Evolutionary conservation across 495 filamentous ascomycete genomes (phyloP), one percentile per base, ranked within the genome.

Genomic region (Sporormia fimetaria): DNA sequence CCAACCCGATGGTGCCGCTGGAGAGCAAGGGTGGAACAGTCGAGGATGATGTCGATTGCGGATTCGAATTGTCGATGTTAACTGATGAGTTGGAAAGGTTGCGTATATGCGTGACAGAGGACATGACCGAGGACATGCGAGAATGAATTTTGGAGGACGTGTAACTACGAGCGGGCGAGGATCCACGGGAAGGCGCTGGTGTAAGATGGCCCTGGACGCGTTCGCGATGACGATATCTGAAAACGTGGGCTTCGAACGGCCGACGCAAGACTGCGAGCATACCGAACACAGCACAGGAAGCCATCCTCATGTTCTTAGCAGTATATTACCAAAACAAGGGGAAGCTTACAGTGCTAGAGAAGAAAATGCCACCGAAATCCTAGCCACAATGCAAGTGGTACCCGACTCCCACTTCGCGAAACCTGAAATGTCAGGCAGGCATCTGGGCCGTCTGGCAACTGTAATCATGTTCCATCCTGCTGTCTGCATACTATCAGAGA

Each of bases 381-480:
- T 40, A 14, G 40, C 37, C 7, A 41, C 42, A 8, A 35, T 9
- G 31, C 54, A 57, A 1, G 45, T 37, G n/a, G 37, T 30, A 11
- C 50, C 50, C 11, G 32, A 28, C 21, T 51, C 36, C 54, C 54
- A 57, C 6, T 38, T 37, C 6, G 20, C 2, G 17, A 30, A 26
- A 6, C 24, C 33, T 6, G 28, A 16, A 4, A 15, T 33, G 7
- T 20, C 29, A 26, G 40, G 29, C n/a, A 47, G 31, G 39, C 54
- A 57, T n/a, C 44, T 21, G 4, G 54, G 50, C 17, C 35, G 37
- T n/a, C 51, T 31, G 7, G 51, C 50, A 11, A 47, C 51, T 20
- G 37, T 42, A 22, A 57, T 51, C 8, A 57, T 20, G 33, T 51
- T 45, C 54, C 54, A 57, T 15, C 54, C 54, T 4, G 47, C 40